Base-by-base conservation (phyloP, 2,329 filamentous ascomycete species). In the Basipetospora chlamydospora region DNA sequence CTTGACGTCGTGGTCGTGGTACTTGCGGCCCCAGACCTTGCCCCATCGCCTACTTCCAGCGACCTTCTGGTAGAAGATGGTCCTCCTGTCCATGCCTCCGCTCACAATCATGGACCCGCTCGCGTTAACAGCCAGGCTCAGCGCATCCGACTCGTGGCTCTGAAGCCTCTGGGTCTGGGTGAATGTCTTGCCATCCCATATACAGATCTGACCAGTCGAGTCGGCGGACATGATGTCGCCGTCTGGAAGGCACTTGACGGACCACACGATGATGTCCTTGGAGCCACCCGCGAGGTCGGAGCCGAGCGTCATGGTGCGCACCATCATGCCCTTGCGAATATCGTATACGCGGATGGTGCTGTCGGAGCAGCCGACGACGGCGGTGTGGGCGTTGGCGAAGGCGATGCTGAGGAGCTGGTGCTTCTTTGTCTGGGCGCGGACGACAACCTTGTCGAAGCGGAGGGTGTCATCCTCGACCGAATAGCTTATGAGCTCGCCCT, bases 1-100 rank as follows among this genome's bases (percentile, higher is more conserved):
- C 61, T 96, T 96, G 49, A 96, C 86, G 60, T 98, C 90, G 55
- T 96, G 87, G 31, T 80, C 75, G 52, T 98, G 90, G 51, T 88
- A 87, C 50, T 85, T 71, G 45, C 83, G 72, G 51, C 93, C 85
- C 56, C 76, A 81, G n/a, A 84, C 68, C 55, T 90, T 88, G 40
- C 73, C 73, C 90, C 90, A 98, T 51, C 78, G 73, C 37, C 67
- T 64, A 16, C 72, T 64, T 31, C 69, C 67, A 39, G 64, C 59
- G 33, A 68, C 67, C 46, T 77, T 74, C 54, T 77, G 81, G 60
- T 92, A 94, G 31, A 88, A 64, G 5, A 86, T 80, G 2, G 90
- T 92, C 43, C 81, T 73, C 46, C 84, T 77, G 53, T 98, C 90
- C 66, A 94, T 90, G 38, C 90, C 87, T 42, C 85, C 86, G 48